Evolutionary conservation across 441 rosid species (phyloP).

Genomic region (Lepidium campestre): DNA sequence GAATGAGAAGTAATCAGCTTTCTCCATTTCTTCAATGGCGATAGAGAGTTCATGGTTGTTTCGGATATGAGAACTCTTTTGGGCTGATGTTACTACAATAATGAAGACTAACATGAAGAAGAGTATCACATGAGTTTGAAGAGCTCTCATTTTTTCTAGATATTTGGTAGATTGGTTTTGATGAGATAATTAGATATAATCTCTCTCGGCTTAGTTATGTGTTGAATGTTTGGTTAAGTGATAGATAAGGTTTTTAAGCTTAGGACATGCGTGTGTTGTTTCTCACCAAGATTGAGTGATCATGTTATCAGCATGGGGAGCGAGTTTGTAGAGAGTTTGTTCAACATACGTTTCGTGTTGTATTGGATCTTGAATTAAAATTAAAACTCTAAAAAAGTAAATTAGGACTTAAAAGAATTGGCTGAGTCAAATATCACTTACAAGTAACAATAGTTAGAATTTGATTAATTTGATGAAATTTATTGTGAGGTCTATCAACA

Average conservation of each 20-base stretch:
- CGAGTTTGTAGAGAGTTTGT: slow-evolving; percentile 22
- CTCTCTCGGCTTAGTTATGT: background rate
- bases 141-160: background rate
- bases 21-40: slow-evolving; percentile 65
- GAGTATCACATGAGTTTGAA: background rate
- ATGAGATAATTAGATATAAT: slow-evolving; percentile 7
- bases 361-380: too few relatives aligned
- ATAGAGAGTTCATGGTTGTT: slow-evolving; percentile 35
- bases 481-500: too few relatives aligned
- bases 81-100: slow-evolving; percentile 4
- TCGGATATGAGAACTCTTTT: slow-evolving; percentile 3
- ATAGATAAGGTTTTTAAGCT: slow-evolving; percentile 8
- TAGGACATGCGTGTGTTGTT: slow-evolving; percentile 26
- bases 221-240: slow-evolving; percentile 3
- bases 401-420: too few relatives aligned
- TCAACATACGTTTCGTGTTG: background rate
- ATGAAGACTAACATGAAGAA: slow-evolving; percentile 17
- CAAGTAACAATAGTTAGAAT: too few relatives aligned
- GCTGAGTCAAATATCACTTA: too few relatives aligned
- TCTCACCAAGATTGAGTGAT: slow-evolving; percentile 23
- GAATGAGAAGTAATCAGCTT: slow-evolving; percentile 65
- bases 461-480: too few relatives aligned
- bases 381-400: too few relatives aligned
- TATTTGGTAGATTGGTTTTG: background rate
- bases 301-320: slow-evolving; percentile 23